phyloP scores from a whole-genome alignment of 2,329 filamentous ascomycete species.

The Coniella lustricola region DNA sequence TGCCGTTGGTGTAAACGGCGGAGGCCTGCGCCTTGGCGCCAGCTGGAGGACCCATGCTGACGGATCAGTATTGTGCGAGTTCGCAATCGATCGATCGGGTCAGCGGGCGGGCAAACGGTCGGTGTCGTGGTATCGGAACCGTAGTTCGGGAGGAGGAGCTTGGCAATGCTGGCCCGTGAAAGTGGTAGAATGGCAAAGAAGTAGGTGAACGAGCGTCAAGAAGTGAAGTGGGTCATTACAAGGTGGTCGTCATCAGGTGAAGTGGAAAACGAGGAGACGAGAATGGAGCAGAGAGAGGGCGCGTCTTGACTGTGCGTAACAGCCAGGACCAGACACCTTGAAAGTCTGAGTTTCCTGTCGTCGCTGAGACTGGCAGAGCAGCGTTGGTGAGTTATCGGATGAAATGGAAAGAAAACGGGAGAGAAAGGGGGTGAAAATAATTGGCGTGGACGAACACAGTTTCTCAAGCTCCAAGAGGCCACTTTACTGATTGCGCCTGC shows the following conservation, averaged over 20 bases:
- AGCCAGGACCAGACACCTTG: not conserved
- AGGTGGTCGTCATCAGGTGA: conserved; percentile 23
- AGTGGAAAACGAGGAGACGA: conserved; percentile 20
- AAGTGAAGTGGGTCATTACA: conserved; percentile 36
- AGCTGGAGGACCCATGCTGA: conserved; percentile 33
- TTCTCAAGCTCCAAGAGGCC: conserved; percentile 1
- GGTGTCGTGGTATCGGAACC: not conserved
- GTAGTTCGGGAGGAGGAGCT: not conserved
- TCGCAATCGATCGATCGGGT: not conserved
- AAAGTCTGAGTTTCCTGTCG: conserved; percentile 11
- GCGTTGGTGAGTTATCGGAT: conserved; percentile 3
- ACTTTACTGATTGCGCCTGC: conserved; percentile 4
- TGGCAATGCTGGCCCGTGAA: not conserved
- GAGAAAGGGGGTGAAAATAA: conserved; percentile 15
- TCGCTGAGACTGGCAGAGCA: conserved; percentile 8
- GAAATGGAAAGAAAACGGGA: conserved; percentile 9
- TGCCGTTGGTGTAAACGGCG: conserved; percentile 20
- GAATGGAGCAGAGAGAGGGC: conserved; percentile 17
- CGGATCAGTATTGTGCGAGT: not conserved
- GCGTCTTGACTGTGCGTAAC: conserved; percentile 9
- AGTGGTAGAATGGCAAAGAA: conserved; percentile 12
- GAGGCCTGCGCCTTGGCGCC: conserved; percentile 30
- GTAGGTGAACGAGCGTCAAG: conserved; percentile 33
- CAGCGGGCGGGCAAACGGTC: not conserved
- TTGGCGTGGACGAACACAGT: not conserved